Conservation (phyloP, 2,329 filamentous ascomycete species). For the Xylogone sp. region DNA sequence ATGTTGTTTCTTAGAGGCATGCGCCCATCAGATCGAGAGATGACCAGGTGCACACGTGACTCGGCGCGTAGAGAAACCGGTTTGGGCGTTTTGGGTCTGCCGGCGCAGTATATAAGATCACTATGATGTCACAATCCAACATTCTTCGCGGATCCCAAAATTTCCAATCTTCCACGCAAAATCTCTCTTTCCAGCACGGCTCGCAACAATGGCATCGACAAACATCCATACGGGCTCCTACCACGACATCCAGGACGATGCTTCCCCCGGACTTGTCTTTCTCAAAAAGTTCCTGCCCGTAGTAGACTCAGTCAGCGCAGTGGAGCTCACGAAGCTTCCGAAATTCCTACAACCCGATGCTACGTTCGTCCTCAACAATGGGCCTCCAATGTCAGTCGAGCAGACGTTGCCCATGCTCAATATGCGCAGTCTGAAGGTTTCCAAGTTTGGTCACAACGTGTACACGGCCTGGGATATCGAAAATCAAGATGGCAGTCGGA, state of each 20-base stretch:
- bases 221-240: background rate
- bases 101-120: no score
- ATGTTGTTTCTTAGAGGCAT: no score
- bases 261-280: background rate
- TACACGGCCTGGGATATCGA: conserved; percentile 29
- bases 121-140: no score
- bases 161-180: no score
- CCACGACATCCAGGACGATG: background rate
- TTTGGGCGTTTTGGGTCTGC: no score
- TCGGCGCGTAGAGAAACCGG: no score
- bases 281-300: background rate
- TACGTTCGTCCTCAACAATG: background rate
- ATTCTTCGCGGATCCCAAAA: no score
- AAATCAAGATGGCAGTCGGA: conserved; percentile 15
- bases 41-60: no score
- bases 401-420: background rate
- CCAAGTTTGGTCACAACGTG: background rate
- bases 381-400: background rate
- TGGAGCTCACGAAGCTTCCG: background rate
- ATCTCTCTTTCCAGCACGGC: no score
- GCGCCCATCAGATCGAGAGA: no score
- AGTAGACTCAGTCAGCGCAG: background rate
- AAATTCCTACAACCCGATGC: background rate
- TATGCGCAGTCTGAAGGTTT: background rate
- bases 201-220: background rate